phyloP scores from a whole-genome alignment of 345 rosid species.

The Bruguiera sexangula region DNA sequence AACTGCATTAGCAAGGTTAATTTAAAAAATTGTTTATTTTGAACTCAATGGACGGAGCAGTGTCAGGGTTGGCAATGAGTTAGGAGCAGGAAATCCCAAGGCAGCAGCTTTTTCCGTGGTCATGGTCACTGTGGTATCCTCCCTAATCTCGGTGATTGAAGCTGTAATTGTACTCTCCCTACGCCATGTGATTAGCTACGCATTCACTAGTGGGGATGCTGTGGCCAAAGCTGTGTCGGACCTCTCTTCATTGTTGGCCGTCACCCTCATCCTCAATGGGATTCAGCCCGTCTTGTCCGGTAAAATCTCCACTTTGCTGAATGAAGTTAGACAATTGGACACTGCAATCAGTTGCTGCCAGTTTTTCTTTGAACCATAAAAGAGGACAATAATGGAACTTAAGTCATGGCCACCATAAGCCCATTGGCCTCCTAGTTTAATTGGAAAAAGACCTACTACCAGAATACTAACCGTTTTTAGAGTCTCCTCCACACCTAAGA shows the following conservation, averaged over 20 bases:
- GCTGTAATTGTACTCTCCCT: slow-evolving; percentile 27
- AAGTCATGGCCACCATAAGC: too few species aligned
- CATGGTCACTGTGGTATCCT: slow-evolving; percentile 30
- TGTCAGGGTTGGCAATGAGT: slow-evolving; percentile 45
- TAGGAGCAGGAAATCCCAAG: slow-evolving; percentile 44
- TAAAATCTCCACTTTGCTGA: neutral
- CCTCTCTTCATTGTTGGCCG: slow-evolving; percentile 37
- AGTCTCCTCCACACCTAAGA: too few species aligned
- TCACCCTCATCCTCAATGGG: slow-evolving; percentile 38
- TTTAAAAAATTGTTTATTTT: too few species aligned
- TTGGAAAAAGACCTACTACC: too few species aligned
- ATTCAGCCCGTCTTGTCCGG: slow-evolving; percentile 46
- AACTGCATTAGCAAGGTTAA: too few species aligned
- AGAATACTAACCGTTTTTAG: too few species aligned
- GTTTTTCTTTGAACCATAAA: too few species aligned
- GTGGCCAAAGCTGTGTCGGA: slow-evolving; percentile 42
- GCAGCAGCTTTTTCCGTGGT: slow-evolving; percentile 37
- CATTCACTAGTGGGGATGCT: slow-evolving; percentile 35
- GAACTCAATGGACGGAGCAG: slow-evolving; percentile 1
- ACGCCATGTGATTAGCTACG: slow-evolving; percentile 42
- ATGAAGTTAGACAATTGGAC: too few species aligned
- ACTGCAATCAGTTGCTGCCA: too few species aligned
- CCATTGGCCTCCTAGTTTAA: too few species aligned
- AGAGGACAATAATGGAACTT: too few species aligned
- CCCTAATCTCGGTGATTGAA: slow-evolving; percentile 26